Conservation (phyloP, 371 early-diverging fungal species). For the Actinomucor elegans region DNA sequence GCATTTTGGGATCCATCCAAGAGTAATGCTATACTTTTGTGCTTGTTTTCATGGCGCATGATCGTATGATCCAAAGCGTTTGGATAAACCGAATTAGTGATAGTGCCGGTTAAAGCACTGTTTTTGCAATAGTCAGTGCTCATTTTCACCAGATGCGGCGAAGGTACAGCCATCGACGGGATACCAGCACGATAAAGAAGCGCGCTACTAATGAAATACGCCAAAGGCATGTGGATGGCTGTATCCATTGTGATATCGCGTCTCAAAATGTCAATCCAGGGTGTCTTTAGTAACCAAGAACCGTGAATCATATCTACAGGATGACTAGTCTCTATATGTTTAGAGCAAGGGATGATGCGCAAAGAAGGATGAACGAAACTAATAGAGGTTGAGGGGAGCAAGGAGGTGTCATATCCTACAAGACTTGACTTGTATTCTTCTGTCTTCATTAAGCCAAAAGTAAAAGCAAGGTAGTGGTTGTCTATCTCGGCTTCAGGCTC, state of each 20-base stretch:
- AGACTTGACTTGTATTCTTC: slow-evolving; percentile 38
- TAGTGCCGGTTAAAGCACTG: slow-evolving; percentile 1
- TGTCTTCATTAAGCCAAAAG: slow-evolving; percentile 40
- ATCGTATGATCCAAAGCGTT: slow-evolving; percentile 5
- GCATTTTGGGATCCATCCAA: neutral
- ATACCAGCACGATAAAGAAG: slow-evolving; percentile 27
- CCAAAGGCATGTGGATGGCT: slow-evolving; percentile 19
- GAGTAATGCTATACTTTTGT: neutral
- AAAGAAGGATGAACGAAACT: neutral
- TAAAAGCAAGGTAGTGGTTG: slow-evolving; percentile 23
- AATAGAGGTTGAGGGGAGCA: slow-evolving; percentile 16
- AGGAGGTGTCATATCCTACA: slow-evolving; percentile 38
- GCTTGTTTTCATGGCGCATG: neutral
- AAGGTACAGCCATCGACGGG: slow-evolving; percentile 34
- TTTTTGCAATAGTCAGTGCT: too few species aligned
- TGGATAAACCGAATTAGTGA: slow-evolving; percentile 3
- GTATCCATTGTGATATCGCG: neutral
- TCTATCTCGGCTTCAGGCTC: slow-evolving; percentile 38
- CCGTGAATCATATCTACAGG: slow-evolving; percentile 25
- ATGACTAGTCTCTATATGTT: neutral
- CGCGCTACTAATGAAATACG: slow-evolving; percentile 35
- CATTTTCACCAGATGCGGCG: too few species aligned
- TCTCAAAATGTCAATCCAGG: slow-evolving; percentile 11
- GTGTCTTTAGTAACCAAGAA: slow-evolving; percentile 18
- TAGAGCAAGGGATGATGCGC: neutral